phyloP scores from a whole-genome alignment of 2,329 filamentous ascomycete species.

The Talaromyces sp. region DNA sequence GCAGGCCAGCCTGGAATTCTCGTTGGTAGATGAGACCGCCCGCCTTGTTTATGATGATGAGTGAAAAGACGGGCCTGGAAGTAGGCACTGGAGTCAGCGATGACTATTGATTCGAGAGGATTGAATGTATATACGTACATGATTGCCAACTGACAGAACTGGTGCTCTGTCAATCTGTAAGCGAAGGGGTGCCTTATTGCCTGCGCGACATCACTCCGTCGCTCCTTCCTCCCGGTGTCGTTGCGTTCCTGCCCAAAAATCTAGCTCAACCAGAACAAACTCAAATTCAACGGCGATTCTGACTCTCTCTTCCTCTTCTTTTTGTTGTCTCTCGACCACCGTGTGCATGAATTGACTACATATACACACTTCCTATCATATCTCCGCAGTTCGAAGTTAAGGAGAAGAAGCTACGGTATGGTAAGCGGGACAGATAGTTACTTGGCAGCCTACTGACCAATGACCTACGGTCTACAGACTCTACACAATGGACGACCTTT shows the following conservation, averaged over 20 bases:
- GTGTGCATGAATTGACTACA: too few relatives aligned
- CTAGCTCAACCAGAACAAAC: background rate
- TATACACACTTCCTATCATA: too few relatives aligned
- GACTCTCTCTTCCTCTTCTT: background rate
- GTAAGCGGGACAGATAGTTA: background rate
- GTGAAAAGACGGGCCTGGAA: constrained; percentile 84
- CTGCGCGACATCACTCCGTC: background rate
- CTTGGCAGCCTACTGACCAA: background rate
- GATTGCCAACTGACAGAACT: background rate
- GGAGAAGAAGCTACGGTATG: too few relatives aligned
- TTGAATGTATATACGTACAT: background rate
- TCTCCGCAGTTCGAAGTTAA: too few relatives aligned
- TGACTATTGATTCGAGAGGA: background rate
- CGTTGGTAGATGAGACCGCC: constrained; percentile 95
- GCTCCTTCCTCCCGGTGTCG: background rate
- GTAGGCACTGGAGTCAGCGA: background rate
- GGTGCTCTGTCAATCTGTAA: background rate
- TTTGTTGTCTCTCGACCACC: too few relatives aligned
- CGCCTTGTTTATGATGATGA: constrained; percentile 98
- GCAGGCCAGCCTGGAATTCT: constrained; percentile 80
- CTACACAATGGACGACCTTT: too few relatives aligned
- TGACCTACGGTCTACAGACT: background rate
- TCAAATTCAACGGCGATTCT: background rate
- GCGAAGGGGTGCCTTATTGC: background rate
- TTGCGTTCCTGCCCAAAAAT: background rate